Conservation (phyloP, 768 basidiomycete species). For the Boletus subcaerulescens region DNA sequence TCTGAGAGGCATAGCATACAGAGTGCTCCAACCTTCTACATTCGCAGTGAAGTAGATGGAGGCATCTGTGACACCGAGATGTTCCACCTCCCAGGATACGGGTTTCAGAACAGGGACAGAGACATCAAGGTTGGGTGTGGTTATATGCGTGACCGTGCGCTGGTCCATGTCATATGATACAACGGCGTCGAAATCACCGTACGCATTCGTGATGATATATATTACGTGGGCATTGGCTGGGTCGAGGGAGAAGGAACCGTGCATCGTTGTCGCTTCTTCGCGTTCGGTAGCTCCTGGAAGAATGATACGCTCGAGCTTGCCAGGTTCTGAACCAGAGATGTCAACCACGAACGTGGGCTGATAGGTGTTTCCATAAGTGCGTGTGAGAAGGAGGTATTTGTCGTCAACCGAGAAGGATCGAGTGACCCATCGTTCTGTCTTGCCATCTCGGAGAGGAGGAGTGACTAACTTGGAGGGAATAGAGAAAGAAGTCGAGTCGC, state of each 20-base stretch:
- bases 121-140: slow-evolving; percentile 30
- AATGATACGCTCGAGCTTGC: slow-evolving; percentile 28
- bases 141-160: slow-evolving; percentile 35
- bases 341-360: slow-evolving; percentile 33
- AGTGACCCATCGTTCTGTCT: slow-evolving; percentile 31
- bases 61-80: slow-evolving; percentile 25
- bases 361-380: slow-evolving; percentile 29
- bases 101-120: slow-evolving; percentile 32
- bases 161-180: slow-evolving; percentile 33
- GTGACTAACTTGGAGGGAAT: slow-evolving; percentile 36
- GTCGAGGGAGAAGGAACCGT: slow-evolving; percentile 32
- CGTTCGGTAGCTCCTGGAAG: slow-evolving; percentile 36
- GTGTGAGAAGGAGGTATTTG: slow-evolving; percentile 34
- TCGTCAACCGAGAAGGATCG: slow-evolving; percentile 39
- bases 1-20: slow-evolving; percentile 30
- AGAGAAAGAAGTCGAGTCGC: slow-evolving; percentile 28
- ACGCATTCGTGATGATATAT: slow-evolving; percentile 37
- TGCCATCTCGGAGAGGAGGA: slow-evolving; percentile 29
- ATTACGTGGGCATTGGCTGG: slow-evolving; percentile 26
- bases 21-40: slow-evolving; percentile 36
- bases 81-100: slow-evolving; percentile 34
- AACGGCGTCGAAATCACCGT: slow-evolving; percentile 38
- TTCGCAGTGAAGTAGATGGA: slow-evolving; percentile 37
- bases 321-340: slow-evolving; percentile 27
- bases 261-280: slow-evolving; percentile 23